phyloP scores from a whole-genome alignment of 345 rosid genomes.

The Murraya paniculata region DNA sequence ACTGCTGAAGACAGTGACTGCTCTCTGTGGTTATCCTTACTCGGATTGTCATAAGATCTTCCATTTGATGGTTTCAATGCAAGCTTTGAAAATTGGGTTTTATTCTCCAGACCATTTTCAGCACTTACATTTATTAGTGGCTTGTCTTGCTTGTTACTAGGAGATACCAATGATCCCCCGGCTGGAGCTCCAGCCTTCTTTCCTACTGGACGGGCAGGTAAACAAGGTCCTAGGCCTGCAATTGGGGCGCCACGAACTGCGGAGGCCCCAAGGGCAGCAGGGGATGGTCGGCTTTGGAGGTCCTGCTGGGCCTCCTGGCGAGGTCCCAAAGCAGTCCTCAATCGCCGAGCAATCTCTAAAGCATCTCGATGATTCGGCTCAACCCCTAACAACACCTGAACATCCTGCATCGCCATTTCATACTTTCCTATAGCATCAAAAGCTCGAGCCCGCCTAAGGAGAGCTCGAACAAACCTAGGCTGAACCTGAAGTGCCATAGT shows the following conservation, averaged over 20 bases:
- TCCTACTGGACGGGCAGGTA: slow-evolving; percentile 69
- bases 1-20: slow-evolving; percentile 29
- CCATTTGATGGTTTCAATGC: slow-evolving; percentile 52
- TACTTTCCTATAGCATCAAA: slow-evolving; percentile 73
- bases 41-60: slow-evolving; percentile 29
- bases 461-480: slow-evolving; percentile 73
- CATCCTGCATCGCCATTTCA: slow-evolving; percentile 85
- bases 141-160: slow-evolving; percentile 49
- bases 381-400: slow-evolving; percentile 60
- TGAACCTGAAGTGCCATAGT: slow-evolving; percentile 80
- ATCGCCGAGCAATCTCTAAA: slow-evolving; percentile 57
- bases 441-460: slow-evolving; percentile 90
- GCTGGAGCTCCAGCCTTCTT: slow-evolving; percentile 55
- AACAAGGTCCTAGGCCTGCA: slow-evolving; percentile 85
- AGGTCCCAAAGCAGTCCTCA: slow-evolving; percentile 67
- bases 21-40: slow-evolving; percentile 31
- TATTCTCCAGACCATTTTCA: slow-evolving; percentile 59
- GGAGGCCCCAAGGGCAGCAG: slow-evolving; percentile 98
- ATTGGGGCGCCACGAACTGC: slow-evolving; percentile 94
- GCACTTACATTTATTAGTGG: slow-evolving; percentile 26
- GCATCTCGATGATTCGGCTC: slow-evolving; percentile 83
- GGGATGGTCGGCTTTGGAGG: slow-evolving; percentile 88
- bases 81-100: slow-evolving; percentile 51
- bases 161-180: slow-evolving; percentile 35
- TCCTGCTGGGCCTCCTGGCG: slow-evolving; percentile 81